phyloP scores from a whole-genome alignment of 1,284 basidiomycete genomes.

The Melampsora americana region DNA sequence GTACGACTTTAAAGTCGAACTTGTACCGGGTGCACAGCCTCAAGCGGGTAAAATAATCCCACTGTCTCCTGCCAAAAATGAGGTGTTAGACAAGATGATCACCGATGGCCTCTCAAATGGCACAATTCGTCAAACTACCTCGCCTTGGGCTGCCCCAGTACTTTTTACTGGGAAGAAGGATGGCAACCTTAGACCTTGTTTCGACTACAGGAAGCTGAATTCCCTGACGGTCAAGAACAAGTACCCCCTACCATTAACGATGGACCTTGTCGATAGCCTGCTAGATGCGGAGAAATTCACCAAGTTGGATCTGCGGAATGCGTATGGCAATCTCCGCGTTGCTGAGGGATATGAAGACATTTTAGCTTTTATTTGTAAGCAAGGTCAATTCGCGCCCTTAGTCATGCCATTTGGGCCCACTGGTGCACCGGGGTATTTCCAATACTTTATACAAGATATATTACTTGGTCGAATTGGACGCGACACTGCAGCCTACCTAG shows the following conservation, averaged over 20 bases:
- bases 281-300: neutral
- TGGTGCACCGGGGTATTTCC: constrained; percentile 47
- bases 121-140: neutral
- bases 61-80: neutral
- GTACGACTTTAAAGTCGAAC: neutral
- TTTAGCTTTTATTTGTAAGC: neutral
- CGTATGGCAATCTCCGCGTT: constrained; percentile 2
- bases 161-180: constrained; percentile 2
- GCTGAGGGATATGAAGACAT: neutral
- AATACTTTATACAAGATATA: no score
- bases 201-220: neutral
- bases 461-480: no score
- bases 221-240: no score
- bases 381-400: neutral
- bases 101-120: neutral
- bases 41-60: no score
- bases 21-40: neutral
- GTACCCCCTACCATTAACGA: no score
- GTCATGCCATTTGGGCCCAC: constrained; percentile 40
- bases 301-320: neutral
- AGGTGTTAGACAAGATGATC: neutral
- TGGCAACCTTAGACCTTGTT: neutral
- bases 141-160: neutral
- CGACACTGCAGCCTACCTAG: no score
- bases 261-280: neutral